Evolutionary conservation across 768 basidiomycete genomes (phyloP), one percentile per base, ranked within the genome.

Genomic region (Favolaschia claudopus): DNA sequence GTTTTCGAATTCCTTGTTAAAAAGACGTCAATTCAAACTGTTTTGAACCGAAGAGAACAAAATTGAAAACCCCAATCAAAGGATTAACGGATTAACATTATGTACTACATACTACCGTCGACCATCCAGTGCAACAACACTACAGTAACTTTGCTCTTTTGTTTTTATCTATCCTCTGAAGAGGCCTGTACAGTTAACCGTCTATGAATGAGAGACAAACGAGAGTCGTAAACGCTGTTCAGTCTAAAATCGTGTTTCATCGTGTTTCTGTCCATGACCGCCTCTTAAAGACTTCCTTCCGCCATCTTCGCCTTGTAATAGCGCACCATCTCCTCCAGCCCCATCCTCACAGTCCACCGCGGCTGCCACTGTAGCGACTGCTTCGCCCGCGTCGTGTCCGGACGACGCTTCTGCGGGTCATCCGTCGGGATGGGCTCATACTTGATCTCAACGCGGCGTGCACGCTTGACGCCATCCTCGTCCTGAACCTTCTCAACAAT

Each of bases 371-470:
- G 78, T 38, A 99, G 84, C 27, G 80, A 72, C 68, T 91, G 82
- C 76, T 93, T 93, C 51, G 97, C 97, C 43, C 95, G 82, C 15
- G 92, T 88, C 20, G 95, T 98, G 73, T 99, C 96, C 37, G 97
- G 93, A 57, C 93, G 83, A 67, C 97, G 85, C 77, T 91, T 90
- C 76, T 97, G 94, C 24, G 97, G 97, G 75, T 99, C 97, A 69
- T 97, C 95, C 37, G 85, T 87, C 28, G 95, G 93, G 70, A 95
- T 91, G 40, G 89, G 85, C 75, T 85, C 88, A 70, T 94, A 85
- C 39, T 93, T 77, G 67, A 95, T 87, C 48, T 90, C 69, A 60
- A 89, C 85, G 57, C 81, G 83, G 22, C 80, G 77, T 10, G 73
- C 62, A 34, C 70, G 80, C 55, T 79, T 74, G 46, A 81, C 73